These are phyloP conservation scores for Physaria fendleri DNA, from an alignment of 345 rosid species.

Conservation along the genomic window DNA sequence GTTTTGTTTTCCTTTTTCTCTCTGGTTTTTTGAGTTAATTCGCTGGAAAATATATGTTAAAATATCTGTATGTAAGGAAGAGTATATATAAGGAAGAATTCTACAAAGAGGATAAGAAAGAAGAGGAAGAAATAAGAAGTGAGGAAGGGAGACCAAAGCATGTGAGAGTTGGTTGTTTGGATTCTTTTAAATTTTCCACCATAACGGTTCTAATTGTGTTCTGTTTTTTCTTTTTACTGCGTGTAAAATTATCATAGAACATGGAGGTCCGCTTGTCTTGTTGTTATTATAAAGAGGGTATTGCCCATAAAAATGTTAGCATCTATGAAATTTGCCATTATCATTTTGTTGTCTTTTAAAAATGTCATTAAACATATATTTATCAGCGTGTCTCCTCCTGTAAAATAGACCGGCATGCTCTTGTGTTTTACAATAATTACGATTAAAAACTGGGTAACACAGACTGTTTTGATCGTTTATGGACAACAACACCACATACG, in stretches of 20 bases:
- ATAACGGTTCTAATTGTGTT: slow-evolving; percentile 8
- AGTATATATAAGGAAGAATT: slow-evolving; percentile 20
- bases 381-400: too few species aligned
- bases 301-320: too few species aligned
- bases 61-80: background rate
- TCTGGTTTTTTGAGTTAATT: background rate
- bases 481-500: too few species aligned
- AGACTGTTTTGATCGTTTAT: too few species aligned
- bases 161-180: slow-evolving; percentile 32
- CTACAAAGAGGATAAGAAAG: slow-evolving; percentile 27
- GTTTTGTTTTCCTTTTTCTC: background rate
- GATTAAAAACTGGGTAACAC: too few species aligned
- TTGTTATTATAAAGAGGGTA: too few species aligned
- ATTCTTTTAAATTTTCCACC: slow-evolving; percentile 16
- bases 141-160: slow-evolving; percentile 33
- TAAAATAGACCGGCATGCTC: too few species aligned
- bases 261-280: too few species aligned
- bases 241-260: background rate
- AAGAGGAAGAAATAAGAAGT: slow-evolving; percentile 15
- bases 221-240: background rate
- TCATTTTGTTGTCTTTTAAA: too few species aligned
- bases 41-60: background rate
- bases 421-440: too few species aligned
- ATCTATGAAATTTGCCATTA: too few species aligned
- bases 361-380: too few species aligned